Percentiles rank a stretch among this genome's conserved stretches.
Conservation (phyloP, 2,329 filamentous ascomycete species). For the Parastagonospora nodorum region DNA sequence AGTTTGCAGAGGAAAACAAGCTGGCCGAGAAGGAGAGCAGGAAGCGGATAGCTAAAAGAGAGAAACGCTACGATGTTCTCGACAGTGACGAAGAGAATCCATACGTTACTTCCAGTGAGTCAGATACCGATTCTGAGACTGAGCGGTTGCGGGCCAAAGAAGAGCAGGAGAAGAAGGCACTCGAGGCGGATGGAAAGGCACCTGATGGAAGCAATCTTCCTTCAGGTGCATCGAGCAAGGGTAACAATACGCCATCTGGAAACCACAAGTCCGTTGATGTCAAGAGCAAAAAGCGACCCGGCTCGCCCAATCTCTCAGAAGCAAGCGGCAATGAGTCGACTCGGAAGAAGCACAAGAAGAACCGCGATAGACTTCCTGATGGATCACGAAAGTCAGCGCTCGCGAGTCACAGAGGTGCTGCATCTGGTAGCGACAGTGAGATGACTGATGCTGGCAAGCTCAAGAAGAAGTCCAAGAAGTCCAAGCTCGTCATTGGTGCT, state of each 20-base stretch:
- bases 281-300: slow-evolving; percentile 75
- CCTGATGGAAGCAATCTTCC: slow-evolving; percentile 51
- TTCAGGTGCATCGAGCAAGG: slow-evolving; percentile 69
- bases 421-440: slow-evolving; percentile 74
- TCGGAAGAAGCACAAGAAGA: slow-evolving; percentile 62
- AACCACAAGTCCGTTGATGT: slow-evolving; percentile 57
- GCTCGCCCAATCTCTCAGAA: slow-evolving; percentile 86
- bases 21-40: slow-evolving; percentile 76
- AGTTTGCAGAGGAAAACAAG: slow-evolving; percentile 71
- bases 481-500: slow-evolving; percentile 59
- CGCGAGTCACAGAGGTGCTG: slow-evolving; percentile 50
- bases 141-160: slow-evolving; percentile 65
- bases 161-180: slow-evolving; percentile 56
- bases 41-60: slow-evolving; percentile 81
- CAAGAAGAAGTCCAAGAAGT: slow-evolving; percentile 62
- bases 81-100: slow-evolving; percentile 71
- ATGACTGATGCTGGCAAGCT: slow-evolving; percentile 69
- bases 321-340: slow-evolving; percentile 89
- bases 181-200: slow-evolving; percentile 53
- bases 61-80: slow-evolving; percentile 86
- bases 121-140: slow-evolving; percentile 62
- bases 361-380: slow-evolving; percentile 33
- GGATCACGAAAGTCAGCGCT: slow-evolving; percentile 31
- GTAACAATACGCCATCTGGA: slow-evolving; percentile 69
- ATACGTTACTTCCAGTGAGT: slow-evolving; percentile 39